Evolutionary conservation across 495 filamentous ascomycete species (phyloP), one percentile per base, ranked within the genome.

Genomic region (Daldinia childiae): DNA sequence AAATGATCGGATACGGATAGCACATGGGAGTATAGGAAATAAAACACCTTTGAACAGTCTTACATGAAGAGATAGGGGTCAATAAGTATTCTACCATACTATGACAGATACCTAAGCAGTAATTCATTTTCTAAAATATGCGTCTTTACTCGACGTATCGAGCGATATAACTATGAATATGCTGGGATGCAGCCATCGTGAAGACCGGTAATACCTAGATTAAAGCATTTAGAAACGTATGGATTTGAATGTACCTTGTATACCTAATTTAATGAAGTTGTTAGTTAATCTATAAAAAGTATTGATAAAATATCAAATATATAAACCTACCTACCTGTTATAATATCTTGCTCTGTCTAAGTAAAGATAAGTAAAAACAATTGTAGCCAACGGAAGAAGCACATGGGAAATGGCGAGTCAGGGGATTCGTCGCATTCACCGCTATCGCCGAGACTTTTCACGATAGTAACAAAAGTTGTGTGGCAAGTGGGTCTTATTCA

Each of bases 111-210:
- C 34, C 4, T 41, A 8, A 41, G 6, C 1, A 7, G 7, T 41
- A 41, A 17, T 41, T 7, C n/a, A 7, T 6, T 41, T 41, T 7
- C 5, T 17, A 41, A 41, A 7, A n/a, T n/a, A 41, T 41, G 0
- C 4, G 11, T 14, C 9, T 36, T 14, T 32, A n/a, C 6, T 32
- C 6, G 32, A 34, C 0, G 9, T 11, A 34, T 34, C 9, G 11
- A 34, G 32, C 1, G 6, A 1, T 12, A 36, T 36, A 12, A 14
- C 4, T 83, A 24, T 73, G 84, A 7, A 84, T 87, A 30, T 87
- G 85, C 77, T 87, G 84, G 85, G 82, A 84, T 69, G 83, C 84
- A 4, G 84, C 87, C 73, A 87, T 36, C 34, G 3, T 36, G 3
- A 1, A 36, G 11, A 36, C 11, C 12, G 12, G 14, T 14, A 36